Base-by-base conservation (phyloP, 768 basidiomycete species). In the Nidularia sp. region DNA sequence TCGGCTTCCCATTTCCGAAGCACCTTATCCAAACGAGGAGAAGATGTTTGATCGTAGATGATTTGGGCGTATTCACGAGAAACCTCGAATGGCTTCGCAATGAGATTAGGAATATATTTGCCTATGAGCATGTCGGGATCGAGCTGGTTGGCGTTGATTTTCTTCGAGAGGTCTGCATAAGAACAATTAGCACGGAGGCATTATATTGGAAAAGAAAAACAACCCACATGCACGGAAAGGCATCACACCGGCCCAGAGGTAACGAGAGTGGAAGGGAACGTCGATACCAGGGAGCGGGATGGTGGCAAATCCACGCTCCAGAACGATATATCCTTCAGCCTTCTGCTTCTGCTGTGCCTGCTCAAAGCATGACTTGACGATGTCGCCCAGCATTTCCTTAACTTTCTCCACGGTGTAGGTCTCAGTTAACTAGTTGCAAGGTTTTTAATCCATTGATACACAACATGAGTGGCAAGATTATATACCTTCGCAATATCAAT, bases 181-280 rank as follows among this genome's bases (percentile, higher is more conserved):
- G 32, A 53, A 45, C 18, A 9, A 6, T 8, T 53, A 4, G 45
- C 22, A 18, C 10, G 31, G 5, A 34, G 58, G 41, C 45, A n/a
- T 39, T 18, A 15, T 36, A 29, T 32, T 54, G 44, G 29, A 44
- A 13, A 48, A 45, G 45, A 45, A 36, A 34, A 34, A n/a, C 48
- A 22, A 80, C 90, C 71, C 64, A 93, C 90, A 97, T 52, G 93
- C 91, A 59, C 94, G 85, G 90, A 97, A 96, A 7, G 95, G 92
- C 85, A 96, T 80, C 31, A 97, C 94, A 65, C 94, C 94, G 12
- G 95, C 95, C 97, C 97, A 99, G 36, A 99, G 81, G 71, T 98
- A 99, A 54, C 95, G 89, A 3, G 97, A 98, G 69, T 99, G 97
- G 90, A 99, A 99, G 3, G 97, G 97, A 1, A 99, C 97, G 61